These are phyloP conservation scores for Cryptosporidium xiaoi DNA, from an alignment of 169 alveolate species.

Conservation along the genomic window DNA sequence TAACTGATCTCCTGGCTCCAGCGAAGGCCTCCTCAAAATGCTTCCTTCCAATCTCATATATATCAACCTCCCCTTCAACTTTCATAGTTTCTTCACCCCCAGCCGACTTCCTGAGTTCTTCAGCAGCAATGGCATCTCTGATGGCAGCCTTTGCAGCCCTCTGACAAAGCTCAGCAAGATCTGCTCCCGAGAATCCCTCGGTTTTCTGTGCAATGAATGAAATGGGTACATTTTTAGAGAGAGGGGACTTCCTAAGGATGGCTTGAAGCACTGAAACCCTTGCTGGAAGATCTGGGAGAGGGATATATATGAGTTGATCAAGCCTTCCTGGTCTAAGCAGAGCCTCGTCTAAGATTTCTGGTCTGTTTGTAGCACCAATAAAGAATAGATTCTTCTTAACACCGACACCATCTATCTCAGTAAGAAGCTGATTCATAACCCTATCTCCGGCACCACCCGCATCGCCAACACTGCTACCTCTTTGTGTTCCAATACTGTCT, in stretches of 20 bases:
- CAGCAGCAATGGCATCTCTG: slow-evolving; percentile 95
- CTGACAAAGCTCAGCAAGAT: slow-evolving; percentile 98
- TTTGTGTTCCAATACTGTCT: slow-evolving; percentile 98
- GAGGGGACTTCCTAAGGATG: slow-evolving; percentile 95
- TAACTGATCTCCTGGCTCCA: slow-evolving; percentile 97
- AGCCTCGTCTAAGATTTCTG: slow-evolving; percentile 99
- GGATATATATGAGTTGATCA: slow-evolving; percentile 99
- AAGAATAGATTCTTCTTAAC: slow-evolving; percentile 98
- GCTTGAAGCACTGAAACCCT: slow-evolving; percentile 95
- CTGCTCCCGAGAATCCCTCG: slow-evolving; percentile 99
- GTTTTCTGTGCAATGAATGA: slow-evolving; percentile 98
- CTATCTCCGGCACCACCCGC: slow-evolving; percentile 99
- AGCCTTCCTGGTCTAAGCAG: slow-evolving; percentile 99
- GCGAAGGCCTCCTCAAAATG: slow-evolving; percentile 99
- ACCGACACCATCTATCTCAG: slow-evolving; percentile 99
- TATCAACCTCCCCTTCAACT: slow-evolving; percentile 83
- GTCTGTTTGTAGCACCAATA: slow-evolving; percentile 99
- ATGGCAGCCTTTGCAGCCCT: slow-evolving; percentile 99
- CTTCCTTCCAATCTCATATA: slow-evolving; percentile 94
- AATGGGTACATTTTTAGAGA: slow-evolving; percentile 96
- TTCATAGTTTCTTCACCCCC: slow-evolving; percentile 79
- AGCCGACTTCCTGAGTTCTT: slow-evolving; percentile 79
- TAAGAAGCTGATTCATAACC: slow-evolving; percentile 98
- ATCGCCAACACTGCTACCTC: slow-evolving; percentile 94
- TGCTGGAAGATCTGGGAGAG: slow-evolving; percentile 99